Evolutionary conservation across 1,139 yeast species (phyloP).

Genomic region (Candida smagusa): DNA sequence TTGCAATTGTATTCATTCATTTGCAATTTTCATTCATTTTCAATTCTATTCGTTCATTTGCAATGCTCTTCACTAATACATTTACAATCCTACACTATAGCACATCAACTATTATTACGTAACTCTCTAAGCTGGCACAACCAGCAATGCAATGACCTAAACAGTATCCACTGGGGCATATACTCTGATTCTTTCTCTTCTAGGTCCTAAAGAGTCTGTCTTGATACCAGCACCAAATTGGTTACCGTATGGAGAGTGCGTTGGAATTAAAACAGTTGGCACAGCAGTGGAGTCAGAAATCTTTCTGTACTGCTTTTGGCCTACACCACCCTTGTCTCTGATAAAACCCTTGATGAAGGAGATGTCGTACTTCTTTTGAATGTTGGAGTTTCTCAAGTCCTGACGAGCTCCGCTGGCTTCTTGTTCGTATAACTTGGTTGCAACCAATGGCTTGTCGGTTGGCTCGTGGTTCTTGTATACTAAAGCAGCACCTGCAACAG

Average conservation of each 20-base stretch:
- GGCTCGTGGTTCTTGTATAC: slow-evolving; percentile 38
- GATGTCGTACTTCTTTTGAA: slow-evolving; percentile 37
- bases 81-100: no score
- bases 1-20: no score
- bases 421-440: slow-evolving; percentile 38
- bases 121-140: not conserved
- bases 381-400: slow-evolving; percentile 37
- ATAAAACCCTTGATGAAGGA: slow-evolving; percentile 43
- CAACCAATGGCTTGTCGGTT: slow-evolving; percentile 37
- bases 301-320: slow-evolving; percentile 42
- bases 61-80: no score
- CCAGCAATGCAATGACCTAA: slow-evolving; percentile 3
- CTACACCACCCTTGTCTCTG: slow-evolving; percentile 48
- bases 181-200: slow-evolving; percentile 40
- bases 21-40: no score
- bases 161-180: slow-evolving; percentile 33
- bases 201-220: slow-evolving; percentile 44
- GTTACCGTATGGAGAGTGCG: slow-evolving; percentile 42
- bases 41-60: no score
- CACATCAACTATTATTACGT: no score
- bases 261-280: slow-evolving; percentile 37
- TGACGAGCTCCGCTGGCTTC: slow-evolving; percentile 31
- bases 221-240: slow-evolving; percentile 49
- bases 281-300: slow-evolving; percentile 25
- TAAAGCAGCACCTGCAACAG: slow-evolving; percentile 36